Evolutionary conservation across 768 basidiomycete genomes (phyloP).

Genomic region (Rubroboletus satanas): DNA sequence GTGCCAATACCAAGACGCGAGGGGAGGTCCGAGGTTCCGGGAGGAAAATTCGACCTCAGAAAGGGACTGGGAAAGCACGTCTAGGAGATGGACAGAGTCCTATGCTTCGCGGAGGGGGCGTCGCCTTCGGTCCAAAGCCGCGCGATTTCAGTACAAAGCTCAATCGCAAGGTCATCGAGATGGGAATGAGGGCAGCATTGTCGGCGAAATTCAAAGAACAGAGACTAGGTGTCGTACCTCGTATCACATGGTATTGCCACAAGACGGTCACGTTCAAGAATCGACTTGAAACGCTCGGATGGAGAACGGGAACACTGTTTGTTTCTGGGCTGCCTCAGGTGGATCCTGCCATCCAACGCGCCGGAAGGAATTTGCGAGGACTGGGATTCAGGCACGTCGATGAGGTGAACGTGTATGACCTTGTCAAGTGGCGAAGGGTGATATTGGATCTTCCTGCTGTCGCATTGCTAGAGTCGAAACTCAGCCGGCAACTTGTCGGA

Average conservation of each 20-base stretch:
- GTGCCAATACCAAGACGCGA: slow-evolving; percentile 88
- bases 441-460: slow-evolving; percentile 81
- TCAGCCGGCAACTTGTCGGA: slow-evolving; percentile 39
- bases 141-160: slow-evolving; percentile 90
- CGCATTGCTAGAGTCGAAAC: slow-evolving; percentile 65
- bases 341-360: slow-evolving; percentile 53
- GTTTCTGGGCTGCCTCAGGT: slow-evolving; percentile 60
- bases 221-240: slow-evolving; percentile 69
- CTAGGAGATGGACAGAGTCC: slow-evolving; percentile 86
- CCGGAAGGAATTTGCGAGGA: slow-evolving; percentile 67
- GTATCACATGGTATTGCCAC: slow-evolving; percentile 63
- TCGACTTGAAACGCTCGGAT: slow-evolving; percentile 60
- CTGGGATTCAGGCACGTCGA: slow-evolving; percentile 60
- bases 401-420: slow-evolving; percentile 75
- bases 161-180: slow-evolving; percentile 86
- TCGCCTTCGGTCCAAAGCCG: slow-evolving; percentile 87
- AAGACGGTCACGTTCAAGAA: slow-evolving; percentile 68
- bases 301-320: slow-evolving; percentile 68
- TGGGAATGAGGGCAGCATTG: slow-evolving; percentile 90
- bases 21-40: slow-evolving; percentile 88
- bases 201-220: slow-evolving; percentile 78
- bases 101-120: slow-evolving; percentile 87
- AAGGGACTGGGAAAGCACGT: slow-evolving; percentile 87
- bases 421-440: slow-evolving; percentile 78
- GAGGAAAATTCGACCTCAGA: slow-evolving; percentile 85